These are phyloP conservation scores for Theobroma cacao DNA, from an alignment of 345 rosid species.

Conservation along the genomic window DNA sequence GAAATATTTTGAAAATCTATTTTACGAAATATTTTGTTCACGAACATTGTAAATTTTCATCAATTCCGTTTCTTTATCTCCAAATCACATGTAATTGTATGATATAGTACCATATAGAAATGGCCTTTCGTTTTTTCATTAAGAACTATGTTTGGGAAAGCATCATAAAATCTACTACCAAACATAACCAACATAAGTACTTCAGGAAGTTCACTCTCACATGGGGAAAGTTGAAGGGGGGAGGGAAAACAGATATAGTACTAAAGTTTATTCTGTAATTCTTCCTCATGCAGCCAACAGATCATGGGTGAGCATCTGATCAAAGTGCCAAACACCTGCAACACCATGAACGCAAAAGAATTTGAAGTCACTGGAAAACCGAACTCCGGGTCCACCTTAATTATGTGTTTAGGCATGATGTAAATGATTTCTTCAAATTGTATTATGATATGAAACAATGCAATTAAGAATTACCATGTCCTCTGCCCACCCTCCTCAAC, in stretches of 20 bases:
- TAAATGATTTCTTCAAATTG: not conserved
- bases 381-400: not conserved
- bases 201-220: not conserved
- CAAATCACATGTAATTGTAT: too few species aligned
- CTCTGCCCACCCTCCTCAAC: constrained; percentile 25
- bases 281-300: constrained; percentile 31
- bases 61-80: too few species aligned
- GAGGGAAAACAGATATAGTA: not conserved
- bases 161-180: not conserved
- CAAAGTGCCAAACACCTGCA: constrained; percentile 93
- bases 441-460: not conserved
- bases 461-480: constrained; percentile 15
- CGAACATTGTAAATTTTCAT: too few species aligned
- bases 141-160: too few species aligned
- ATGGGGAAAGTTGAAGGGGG: not conserved
- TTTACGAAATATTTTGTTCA: too few species aligned
- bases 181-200: not conserved
- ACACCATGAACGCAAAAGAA: not conserved
- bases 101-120: too few species aligned
- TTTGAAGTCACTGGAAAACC: not conserved
- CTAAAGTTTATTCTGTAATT: not conserved
- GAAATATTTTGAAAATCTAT: too few species aligned
- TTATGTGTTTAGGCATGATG: not conserved
- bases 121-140: too few species aligned
- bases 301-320: constrained; percentile 61